phyloP scores from a whole-genome alignment of 2,329 filamentous ascomycete genomes.

The Colletotrichum australisinense region DNA sequence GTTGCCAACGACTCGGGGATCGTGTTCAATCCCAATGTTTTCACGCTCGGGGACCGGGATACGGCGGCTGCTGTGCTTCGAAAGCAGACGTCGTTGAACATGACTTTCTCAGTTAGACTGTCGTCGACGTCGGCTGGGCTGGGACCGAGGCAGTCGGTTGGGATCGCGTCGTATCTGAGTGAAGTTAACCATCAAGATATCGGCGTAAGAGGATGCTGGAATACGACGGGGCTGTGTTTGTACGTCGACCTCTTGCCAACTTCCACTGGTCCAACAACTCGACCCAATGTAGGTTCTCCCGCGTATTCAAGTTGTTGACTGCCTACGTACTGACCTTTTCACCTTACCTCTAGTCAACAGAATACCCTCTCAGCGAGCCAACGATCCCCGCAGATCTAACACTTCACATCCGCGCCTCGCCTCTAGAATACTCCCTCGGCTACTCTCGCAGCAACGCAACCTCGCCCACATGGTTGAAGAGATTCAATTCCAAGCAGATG shows the following conservation, averaged over 20 bases:
- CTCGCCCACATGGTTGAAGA: conserved; percentile 34
- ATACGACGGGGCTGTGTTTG: conserved; percentile 38
- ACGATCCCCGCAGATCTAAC: conserved; percentile 26
- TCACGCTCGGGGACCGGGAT: conserved; percentile 43
- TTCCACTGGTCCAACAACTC: conserved; percentile 15
- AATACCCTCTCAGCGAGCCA: conserved; percentile 21
- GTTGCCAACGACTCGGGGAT: conserved; percentile 37
- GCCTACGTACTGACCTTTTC: neutral
- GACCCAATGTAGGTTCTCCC: conserved; percentile 15
- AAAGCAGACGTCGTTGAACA: conserved; percentile 45
- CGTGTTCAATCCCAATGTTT: conserved; percentile 45
- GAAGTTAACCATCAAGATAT: conserved; percentile 43
- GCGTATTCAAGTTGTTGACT: neutral
- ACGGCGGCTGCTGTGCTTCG: conserved; percentile 42
- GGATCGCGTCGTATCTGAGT: conserved; percentile 42
- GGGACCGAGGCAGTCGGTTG: conserved; percentile 39
- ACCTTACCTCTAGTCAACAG: conserved; percentile 12
- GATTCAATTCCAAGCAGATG: conserved; percentile 32
- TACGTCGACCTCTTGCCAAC: conserved; percentile 21
- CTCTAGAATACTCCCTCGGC: conserved; percentile 39
- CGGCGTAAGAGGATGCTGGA: conserved; percentile 40
- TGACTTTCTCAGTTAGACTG: conserved; percentile 42
- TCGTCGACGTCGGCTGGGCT: conserved; percentile 33
- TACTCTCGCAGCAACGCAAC: conserved; percentile 34
- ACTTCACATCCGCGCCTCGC: conserved; percentile 40